A percentile compares a stretch with the other conserved stretches of the same genome.
Evolutionary conservation across 2,329 filamentous ascomycete species (phyloP).

Genomic region (Graphilbum sp.): DNA sequence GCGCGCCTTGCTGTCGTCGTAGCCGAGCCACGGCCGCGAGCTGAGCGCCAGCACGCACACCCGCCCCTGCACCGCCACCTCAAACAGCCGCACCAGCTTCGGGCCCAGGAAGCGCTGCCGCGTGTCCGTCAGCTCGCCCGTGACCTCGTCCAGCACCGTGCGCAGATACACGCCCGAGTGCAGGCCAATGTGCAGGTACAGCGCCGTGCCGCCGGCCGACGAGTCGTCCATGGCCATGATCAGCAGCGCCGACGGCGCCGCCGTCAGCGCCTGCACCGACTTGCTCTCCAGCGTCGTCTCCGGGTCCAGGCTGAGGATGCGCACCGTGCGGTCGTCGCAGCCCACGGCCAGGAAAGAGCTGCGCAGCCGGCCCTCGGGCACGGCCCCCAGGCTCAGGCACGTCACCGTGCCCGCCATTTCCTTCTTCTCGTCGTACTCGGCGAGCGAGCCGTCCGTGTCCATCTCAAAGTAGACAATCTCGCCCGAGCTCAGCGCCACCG

Average conservation of each 20-base stretch:
- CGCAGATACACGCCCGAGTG: constrained; percentile 92
- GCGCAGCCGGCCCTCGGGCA: constrained; percentile 75
- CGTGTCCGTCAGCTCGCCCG: constrained; percentile 88
- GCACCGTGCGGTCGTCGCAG: constrained; percentile 90
- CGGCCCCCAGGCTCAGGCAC: constrained; percentile 81
- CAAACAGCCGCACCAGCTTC: constrained; percentile 77
- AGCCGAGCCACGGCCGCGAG: constrained; percentile 90
- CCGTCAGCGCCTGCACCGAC: constrained; percentile 84
- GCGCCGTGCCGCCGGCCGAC: constrained; percentile 68
- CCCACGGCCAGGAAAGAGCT: constrained; percentile 92
- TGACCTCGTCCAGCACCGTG: constrained; percentile 87
- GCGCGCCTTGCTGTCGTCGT: constrained; percentile 73
- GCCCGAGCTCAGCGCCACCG: constrained; percentile 83
- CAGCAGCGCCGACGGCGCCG: constrained; percentile 70
- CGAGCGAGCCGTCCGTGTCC: constrained; percentile 76
- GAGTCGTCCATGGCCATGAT: constrained; percentile 96
- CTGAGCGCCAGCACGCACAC: constrained; percentile 79
- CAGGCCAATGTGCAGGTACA: constrained; percentile 91
- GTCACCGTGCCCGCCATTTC: constrained; percentile 94
- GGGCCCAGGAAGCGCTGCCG: constrained; percentile 87
- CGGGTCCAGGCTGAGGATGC: constrained; percentile 77
- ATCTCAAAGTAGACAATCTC: constrained; percentile 98
- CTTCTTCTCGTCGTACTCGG: constrained; percentile 88
- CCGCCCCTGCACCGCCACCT: constrained; percentile 73
- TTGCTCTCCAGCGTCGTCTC: constrained; percentile 86